These are phyloP conservation scores for Brachypodium distachyon DNA, from an alignment of 202 grass and related monocot genomes.

Conservation along the genomic window DNA sequence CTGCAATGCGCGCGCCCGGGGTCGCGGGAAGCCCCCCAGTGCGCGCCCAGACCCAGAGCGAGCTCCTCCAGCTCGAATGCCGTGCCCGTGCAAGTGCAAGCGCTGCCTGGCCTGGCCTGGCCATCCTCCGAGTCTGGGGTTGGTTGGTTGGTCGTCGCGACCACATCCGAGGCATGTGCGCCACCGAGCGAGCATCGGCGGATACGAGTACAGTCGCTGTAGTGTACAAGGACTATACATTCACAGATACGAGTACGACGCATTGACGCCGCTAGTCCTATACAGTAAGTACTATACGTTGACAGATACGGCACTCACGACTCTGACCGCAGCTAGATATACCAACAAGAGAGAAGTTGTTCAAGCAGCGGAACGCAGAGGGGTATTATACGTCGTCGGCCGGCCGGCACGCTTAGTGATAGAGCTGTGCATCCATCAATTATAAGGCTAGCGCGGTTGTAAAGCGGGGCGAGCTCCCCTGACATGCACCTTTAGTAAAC, in stretches of 20 bases:
- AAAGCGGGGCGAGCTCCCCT: neutral
- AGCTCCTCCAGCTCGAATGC: neutral
- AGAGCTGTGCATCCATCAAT: too few species aligned
- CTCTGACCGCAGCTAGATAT: too few species aligned
- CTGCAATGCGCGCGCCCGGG: neutral
- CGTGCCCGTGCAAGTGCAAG: too few species aligned
- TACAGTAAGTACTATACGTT: neutral
- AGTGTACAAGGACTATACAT: neutral
- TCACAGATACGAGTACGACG: neutral
- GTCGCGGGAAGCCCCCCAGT: neutral
- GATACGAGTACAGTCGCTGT: neutral
- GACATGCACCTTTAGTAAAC: constrained; percentile 13
- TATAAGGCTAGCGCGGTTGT: too few species aligned
- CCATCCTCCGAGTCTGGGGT: neutral
- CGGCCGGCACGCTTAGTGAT: too few species aligned
- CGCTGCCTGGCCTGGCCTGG: too few species aligned
- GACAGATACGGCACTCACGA: too few species aligned
- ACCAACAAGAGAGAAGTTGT: too few species aligned
- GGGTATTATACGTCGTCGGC: too few species aligned
- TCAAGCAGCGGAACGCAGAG: too few species aligned
- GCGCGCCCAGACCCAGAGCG: too few species aligned
- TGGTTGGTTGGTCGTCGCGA: neutral
- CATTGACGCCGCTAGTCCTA: neutral
- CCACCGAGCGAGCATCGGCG: neutral
- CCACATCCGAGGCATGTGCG: neutral